Percentiles rank a stretch among this genome's conserved stretches.
These are phyloP conservation scores for Aspergillus kassunensis DNA, from an alignment of 495 filamentous ascomycete genomes.

Conservation along the genomic window DNA sequence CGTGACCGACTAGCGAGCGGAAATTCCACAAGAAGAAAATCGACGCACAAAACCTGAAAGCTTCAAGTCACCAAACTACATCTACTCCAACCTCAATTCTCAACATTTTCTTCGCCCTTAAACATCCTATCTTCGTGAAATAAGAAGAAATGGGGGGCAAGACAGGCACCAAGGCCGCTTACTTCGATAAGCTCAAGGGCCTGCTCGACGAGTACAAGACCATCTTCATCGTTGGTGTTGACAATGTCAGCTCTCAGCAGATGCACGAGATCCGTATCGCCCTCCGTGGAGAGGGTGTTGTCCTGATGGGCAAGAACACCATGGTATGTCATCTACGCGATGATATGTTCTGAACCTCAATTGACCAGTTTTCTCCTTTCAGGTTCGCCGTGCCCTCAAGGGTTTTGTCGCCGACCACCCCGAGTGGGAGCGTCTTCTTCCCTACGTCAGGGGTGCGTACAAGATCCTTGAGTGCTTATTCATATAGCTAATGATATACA, in stretches of 20 bases:
- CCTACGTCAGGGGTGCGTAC: constrained; percentile 75
- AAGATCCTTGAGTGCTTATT: too few species aligned
- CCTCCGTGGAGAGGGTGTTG: constrained; percentile 83
- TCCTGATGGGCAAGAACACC: constrained; percentile 99
- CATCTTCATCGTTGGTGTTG: constrained; percentile 95
- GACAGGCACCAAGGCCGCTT: constrained; percentile 86
- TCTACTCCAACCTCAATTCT: constrained; percentile 18
- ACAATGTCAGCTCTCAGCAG: constrained; percentile 98
- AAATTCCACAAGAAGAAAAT: constrained; percentile 33
- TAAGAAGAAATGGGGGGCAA: constrained; percentile 99
- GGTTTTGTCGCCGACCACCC: constrained; percentile 87
- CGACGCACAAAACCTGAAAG: constrained; percentile 23
- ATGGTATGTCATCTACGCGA: constrained; percentile 60
- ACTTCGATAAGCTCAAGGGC: constrained; percentile 98
- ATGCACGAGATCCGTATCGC: constrained; percentile 98
- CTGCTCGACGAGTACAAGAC: constrained; percentile 88
- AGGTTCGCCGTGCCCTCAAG: constrained; percentile 96
- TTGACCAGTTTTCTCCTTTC: constrained; percentile 19
- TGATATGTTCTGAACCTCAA: not conserved
- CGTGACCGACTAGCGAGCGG: constrained; percentile 42
- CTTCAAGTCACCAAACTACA: constrained; percentile 16
- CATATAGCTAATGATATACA: constrained; percentile 19
- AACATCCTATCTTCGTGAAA: constrained; percentile 86
- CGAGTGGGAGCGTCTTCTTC: constrained; percentile 95
- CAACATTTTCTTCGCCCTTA: constrained; percentile 65